Base-by-base conservation (phyloP, 2,329 filamentous ascomycete species). In the Diplodia seriata region DNA sequence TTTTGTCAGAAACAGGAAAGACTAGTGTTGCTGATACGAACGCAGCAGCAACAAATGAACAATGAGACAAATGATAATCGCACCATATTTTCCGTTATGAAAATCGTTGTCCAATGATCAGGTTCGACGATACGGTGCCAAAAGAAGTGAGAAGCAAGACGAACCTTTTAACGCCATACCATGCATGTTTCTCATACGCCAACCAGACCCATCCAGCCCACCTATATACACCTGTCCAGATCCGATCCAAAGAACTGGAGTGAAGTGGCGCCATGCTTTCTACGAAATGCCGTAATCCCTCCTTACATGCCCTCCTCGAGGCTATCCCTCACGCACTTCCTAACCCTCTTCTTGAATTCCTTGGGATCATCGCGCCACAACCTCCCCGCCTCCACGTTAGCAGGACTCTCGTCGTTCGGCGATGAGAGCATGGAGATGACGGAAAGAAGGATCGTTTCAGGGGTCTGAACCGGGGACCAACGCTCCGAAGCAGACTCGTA, bases 401-500 rank as follows among this genome's bases (percentile, higher is more conserved):
- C 94, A 0, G 94, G 94, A 71, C 91, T 95, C 85, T 98, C 94
- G 77, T 98, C 94, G 80, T 98, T 98, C 69, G 94, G 94, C 81
- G 97, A 94, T 0, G 94, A 94, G 55, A 98, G 87, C 94, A 98
- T 98, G 81, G 93, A 97, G 91, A 98, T 98, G 69, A 98, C 94
- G 57, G 90, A 93, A 68, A 98, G 93, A 73, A 98, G 85, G 73
- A 98, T 98, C 85, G 97, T 98, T 82, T 98, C 95, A 72, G 97
- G 94, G 69, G 91, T 95, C 83, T 98, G 95, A 70, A 98, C 97
- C 14, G 94, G 94, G 33, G 91, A 94, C 94, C 94, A 98, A 71
- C 94, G 90, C 83, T 98, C 95, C 1, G 91, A 93, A 8, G 95
- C 94, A 74, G 94, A 92, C 81, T 98, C 94, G 85, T 98, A 98